Base-by-base conservation (phyloP, 805 yeast species). In the Priceomyces melissophilus region DNA sequence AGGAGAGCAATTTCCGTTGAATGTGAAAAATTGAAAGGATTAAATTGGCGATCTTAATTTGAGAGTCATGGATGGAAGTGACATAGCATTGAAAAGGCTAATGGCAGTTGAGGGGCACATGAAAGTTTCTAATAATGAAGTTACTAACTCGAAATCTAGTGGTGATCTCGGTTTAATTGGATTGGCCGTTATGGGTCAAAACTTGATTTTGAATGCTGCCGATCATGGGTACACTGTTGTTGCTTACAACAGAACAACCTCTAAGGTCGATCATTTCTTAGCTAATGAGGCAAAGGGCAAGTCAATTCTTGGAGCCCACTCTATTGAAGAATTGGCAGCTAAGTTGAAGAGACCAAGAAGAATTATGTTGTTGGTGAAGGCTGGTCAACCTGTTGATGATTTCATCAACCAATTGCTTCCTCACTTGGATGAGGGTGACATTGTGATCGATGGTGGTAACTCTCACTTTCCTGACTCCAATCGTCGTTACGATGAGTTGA, bases 181-280 rank as follows among this genome's bases (percentile, higher is more conserved):
- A 68, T 81, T 91, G 80, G 99, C 99, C 84, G 99, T 91, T 56
- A 91, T 91, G 99, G 99, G 99, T 73, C 96, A 87, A 79, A 91
- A 91, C 81, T 77, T 91, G 79, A 88, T 91, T 67, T 79, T 91
- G 55, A 91, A 91, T 73, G 95, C 95, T 62, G 99, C 99, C 56
- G 99, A 91, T 79, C 95, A 91, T 76, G 97, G 97, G 45, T 91
- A 80, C 79, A 88, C 96, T 53, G 98, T 93, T 59, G 96, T 88
- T 61, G 97, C 97, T 48, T 93, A 79, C 85, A 91, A 91, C 93
- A 88, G 99, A 82, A 93, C 98, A 46, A 87, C 83, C 47, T 71
- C 96, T 40, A 91, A 88, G 75, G 99, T 93, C 55, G 98, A 93
- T 70, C 88, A 86, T 61, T 91, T 91, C 74, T 66, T 91, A 58